Evolutionary conservation across 768 basidiomycete genomes (phyloP).

Genomic region (Phanerochaete carnosa): DNA sequence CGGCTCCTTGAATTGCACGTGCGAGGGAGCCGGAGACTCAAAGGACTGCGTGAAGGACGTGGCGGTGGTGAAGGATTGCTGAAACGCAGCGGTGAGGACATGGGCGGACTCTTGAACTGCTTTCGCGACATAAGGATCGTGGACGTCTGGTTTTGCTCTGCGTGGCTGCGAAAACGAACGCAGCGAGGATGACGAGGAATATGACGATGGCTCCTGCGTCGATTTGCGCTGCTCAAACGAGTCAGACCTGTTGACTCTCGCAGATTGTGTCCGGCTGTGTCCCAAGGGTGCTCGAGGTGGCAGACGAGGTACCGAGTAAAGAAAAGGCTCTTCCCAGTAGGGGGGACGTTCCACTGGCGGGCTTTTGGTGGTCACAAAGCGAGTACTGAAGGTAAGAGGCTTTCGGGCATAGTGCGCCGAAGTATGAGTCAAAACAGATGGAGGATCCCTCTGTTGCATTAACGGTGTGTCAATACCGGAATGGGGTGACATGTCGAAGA

Average conservation of each 20-base stretch:
- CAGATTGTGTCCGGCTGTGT: conserved; percentile 11
- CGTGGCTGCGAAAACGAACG: background rate
- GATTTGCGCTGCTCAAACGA: background rate
- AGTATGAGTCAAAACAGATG: conserved; percentile 19
- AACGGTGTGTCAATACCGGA: conserved; percentile 16
- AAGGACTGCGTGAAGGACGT: conserved; percentile 3
- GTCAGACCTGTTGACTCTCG: background rate
- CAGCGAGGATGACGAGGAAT: conserved; percentile 6
- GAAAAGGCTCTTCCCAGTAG: conserved; percentile 15
- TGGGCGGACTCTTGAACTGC: background rate
- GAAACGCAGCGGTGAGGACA: conserved; percentile 13
- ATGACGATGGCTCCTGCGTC: background rate
- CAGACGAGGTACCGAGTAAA: conserved; percentile 15
- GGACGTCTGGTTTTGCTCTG: background rate
- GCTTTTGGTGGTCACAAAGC: conserved; percentile 4
- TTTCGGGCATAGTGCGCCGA: conserved; percentile 17
- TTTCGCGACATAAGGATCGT: background rate
- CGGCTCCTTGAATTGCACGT: background rate
- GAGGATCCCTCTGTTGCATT: conserved; percentile 2
- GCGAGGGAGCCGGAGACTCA: background rate
- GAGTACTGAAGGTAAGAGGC: conserved; percentile 4
- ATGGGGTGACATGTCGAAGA: conserved; percentile 53
- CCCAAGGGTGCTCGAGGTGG: conserved; percentile 8
- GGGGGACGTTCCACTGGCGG: conserved; percentile 3
- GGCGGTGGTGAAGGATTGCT: conserved; percentile 11